Percentiles rank a stretch among this genome's conserved stretches.
Conservation (phyloP, 2,329 filamentous ascomycete species). For the Eutypa lata region DNA sequence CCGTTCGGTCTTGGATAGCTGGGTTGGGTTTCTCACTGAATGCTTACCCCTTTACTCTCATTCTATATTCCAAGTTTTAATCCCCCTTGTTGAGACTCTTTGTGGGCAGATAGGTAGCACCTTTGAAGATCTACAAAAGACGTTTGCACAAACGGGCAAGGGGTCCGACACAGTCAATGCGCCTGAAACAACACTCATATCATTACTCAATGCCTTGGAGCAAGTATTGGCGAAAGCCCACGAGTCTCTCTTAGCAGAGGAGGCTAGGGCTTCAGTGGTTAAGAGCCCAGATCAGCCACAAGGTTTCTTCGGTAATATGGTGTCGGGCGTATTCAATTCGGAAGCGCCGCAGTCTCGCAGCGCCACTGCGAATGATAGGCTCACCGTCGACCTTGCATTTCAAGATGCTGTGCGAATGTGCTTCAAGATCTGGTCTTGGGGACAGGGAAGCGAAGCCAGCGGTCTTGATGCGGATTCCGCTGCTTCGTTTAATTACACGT, state of each 20-base stretch:
- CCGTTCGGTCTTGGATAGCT: conserved; percentile 80
- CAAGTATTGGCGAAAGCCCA: conserved; percentile 86
- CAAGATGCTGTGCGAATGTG: conserved; percentile 93
- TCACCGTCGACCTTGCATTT: conserved; percentile 94
- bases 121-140: conserved; percentile 67
- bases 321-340: conserved; percentile 82
- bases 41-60: conserved; percentile 81
- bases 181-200: conserved; percentile 73
- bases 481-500: conserved; percentile 88
- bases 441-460: conserved; percentile 57
- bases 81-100: conserved; percentile 87
- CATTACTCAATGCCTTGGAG: conserved; percentile 89
- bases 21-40: conserved; percentile 82
- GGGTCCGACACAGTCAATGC: conserved; percentile 32
- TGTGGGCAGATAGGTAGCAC: conserved; percentile 72
- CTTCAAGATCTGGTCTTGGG: conserved; percentile 95
- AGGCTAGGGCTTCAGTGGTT: conserved; percentile 61
- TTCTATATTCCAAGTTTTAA: conserved; percentile 82
- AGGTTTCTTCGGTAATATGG: conserved; percentile 91
- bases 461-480: conserved; percentile 64
- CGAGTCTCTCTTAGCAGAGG: conserved; percentile 74
- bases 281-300: conserved; percentile 83
- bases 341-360: conserved; percentile 75
- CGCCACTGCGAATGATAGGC: conserved; percentile 83
- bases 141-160: conserved; percentile 48